phyloP scores from a whole-genome alignment of 2,329 filamentous ascomycete species.

The Colletotrichum sp. region DNA sequence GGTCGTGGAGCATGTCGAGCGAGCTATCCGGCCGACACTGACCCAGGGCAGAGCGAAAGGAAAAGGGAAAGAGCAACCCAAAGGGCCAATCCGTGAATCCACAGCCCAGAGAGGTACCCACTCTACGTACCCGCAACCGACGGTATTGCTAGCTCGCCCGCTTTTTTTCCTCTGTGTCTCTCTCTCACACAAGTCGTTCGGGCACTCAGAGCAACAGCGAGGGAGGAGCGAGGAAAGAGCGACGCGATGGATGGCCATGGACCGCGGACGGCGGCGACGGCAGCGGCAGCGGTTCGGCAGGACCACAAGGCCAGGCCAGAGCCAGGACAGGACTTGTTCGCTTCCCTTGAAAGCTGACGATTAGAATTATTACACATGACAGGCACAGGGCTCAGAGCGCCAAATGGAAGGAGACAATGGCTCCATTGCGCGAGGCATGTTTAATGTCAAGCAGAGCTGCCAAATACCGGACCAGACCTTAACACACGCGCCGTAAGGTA shows the following conservation, averaged over 20 bases:
- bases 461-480: neutral
- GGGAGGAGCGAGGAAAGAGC: conserved; percentile 12
- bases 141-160: conserved; percentile 1
- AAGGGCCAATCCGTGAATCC: neutral
- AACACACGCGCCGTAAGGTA: neutral
- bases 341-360: neutral
- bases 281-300: conserved; percentile 11
- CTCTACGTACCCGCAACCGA: conserved; percentile 15
- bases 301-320: neutral
- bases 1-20: neutral
- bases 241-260: neutral
- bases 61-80: neutral
- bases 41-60: conserved; percentile 3
- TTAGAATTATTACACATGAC: neutral
- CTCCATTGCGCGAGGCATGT: neutral
- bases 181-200: neutral
- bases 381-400: neutral
- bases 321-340: neutral
- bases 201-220: neutral
- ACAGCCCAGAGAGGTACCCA: conserved; percentile 6
- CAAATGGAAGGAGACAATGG: neutral
- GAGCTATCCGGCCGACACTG: conserved; percentile 15
- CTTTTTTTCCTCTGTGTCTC: neutral
- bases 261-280: neutral
- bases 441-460: neutral